These are phyloP conservation scores for sorghum (Sorghum bicolor) DNA, from an alignment of 176 grass and related monocot genomes.

Conservation along the genomic window Sorghum_bicolor_NCBIv3 NC_012873.2:50588501-50589000, in stretches of 20 bases:
- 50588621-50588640: background rate
- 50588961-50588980: no score
- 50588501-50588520: conserved; percentile 60
- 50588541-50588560: conserved; percentile 59
- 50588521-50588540: conserved; percentile 80
- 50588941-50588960: no score
- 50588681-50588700: background rate
- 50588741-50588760: background rate
- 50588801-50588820: background rate
- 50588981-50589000: no score
- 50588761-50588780: no score
- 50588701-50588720: background rate
- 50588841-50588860: background rate
- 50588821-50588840: background rate
- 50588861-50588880: conserved; percentile 12
- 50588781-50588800: no score
- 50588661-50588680: conserved; percentile 5
- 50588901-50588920: background rate
- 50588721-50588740: background rate
- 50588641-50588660: conserved; percentile 4
- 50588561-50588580: background rate
- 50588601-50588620: no score
- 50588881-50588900: background rate
- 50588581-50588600: no score
- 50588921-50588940: no score